Evolutionary conservation across 2,329 filamentous ascomycete genomes (phyloP).

Genomic region (Cytospora schulzeri): DNA sequence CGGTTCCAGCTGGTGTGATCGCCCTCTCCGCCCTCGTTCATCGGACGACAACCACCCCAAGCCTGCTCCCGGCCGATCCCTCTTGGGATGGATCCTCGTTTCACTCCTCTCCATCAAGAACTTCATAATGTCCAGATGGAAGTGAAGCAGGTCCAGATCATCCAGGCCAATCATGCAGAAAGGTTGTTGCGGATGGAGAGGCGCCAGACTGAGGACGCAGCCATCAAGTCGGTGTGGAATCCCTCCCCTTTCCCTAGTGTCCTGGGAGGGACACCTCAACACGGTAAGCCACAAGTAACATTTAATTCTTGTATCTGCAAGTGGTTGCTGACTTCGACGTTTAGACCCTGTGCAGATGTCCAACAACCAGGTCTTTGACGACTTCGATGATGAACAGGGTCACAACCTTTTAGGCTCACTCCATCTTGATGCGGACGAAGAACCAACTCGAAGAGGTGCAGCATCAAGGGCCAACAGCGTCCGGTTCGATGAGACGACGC

Average conservation of each 20-base stretch:
- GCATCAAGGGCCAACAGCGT: slow-evolving; percentile 95
- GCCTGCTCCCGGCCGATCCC: background rate
- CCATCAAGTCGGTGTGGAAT: slow-evolving; percentile 85
- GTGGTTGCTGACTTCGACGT: slow-evolving; percentile 19
- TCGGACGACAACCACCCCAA: slow-evolving; percentile 19
- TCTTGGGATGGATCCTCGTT: slow-evolving; percentile 65
- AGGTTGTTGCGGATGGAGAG: slow-evolving; percentile 64
- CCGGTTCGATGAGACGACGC: slow-evolving; percentile 92
- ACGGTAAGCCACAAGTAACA: slow-evolving; percentile 62
- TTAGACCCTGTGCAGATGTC: slow-evolving; percentile 78
- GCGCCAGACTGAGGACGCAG: slow-evolving; percentile 67
- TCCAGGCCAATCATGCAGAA: slow-evolving; percentile 64
- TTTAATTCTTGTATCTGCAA: slow-evolving; percentile 28
- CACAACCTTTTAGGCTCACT: slow-evolving; percentile 79
- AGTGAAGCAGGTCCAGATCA: slow-evolving; percentile 66
- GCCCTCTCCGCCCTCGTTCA: background rate
- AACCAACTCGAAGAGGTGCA: slow-evolving; percentile 79
- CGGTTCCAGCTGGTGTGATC: slow-evolving; percentile 23
- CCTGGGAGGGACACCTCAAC: slow-evolving; percentile 79
- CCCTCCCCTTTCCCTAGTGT: slow-evolving; percentile 84
- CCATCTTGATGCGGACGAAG: slow-evolving; percentile 84
- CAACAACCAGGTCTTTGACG: slow-evolving; percentile 82
- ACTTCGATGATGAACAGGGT: slow-evolving; percentile 79
- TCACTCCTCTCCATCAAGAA: slow-evolving; percentile 62
- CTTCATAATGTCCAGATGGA: slow-evolving; percentile 71